These are phyloP conservation scores for Manihot esculenta DNA, from an alignment of 441 rosid species.

Conservation along the genomic window DNA sequence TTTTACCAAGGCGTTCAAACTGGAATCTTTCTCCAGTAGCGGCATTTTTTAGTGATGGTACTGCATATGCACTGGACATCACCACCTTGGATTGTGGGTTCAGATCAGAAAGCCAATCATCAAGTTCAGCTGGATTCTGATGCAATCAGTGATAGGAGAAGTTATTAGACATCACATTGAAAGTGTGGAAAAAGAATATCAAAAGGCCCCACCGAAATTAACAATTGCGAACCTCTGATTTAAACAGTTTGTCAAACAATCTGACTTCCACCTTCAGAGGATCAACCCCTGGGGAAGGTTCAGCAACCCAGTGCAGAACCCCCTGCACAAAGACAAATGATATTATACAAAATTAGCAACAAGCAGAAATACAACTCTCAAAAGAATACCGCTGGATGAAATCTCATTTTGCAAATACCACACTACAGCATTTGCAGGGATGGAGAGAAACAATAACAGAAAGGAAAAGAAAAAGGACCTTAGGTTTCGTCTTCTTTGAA, in stretches of 20 bases:
- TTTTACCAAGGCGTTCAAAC: conserved; percentile 88
- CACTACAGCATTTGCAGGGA: neutral
- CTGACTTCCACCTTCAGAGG: conserved; percentile 84
- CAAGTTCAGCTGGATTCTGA: conserved; percentile 92
- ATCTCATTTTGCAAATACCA: neutral
- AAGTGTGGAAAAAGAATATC: neutral
- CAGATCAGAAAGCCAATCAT: conserved; percentile 73
- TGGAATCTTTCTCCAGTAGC: conserved; percentile 71
- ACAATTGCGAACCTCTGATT: conserved; percentile 63
- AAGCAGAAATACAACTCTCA: conserved; percentile 6
- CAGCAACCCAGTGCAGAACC: conserved; percentile 94
- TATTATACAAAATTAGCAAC: conserved; percentile 1
- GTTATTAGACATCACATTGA: conserved; percentile 6
- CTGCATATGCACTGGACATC: conserved; percentile 61
- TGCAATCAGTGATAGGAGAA: conserved; percentile 30
- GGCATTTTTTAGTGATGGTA: conserved; percentile 57
- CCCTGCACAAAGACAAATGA: conserved; percentile 45
- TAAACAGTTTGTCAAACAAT: conserved; percentile 81
- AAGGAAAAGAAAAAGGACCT: conserved; percentile 42
- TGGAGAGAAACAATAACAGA: neutral
- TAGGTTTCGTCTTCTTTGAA: conserved; percentile 77
- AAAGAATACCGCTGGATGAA: neutral
- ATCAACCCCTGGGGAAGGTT: conserved; percentile 55
- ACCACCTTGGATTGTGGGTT: conserved; percentile 68
- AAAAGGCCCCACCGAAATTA: conserved; percentile 5